Percentiles rank a stretch among this genome's conserved stretches.
Conservation (phyloP, 176 grass and related monocot species). For the Cenchrus purpureus region DNA sequence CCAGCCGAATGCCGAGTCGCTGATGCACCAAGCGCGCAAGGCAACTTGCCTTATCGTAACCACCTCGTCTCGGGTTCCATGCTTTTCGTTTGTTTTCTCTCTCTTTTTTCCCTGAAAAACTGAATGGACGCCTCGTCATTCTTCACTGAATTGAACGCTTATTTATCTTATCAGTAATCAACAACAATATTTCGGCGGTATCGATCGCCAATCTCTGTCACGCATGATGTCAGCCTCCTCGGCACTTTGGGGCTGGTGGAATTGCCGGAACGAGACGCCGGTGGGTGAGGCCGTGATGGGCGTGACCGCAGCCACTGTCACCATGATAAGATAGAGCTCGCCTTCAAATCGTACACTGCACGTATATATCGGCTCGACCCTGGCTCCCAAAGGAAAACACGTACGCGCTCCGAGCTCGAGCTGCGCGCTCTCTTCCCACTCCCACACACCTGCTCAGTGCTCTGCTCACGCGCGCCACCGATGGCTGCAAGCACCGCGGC, state of each 20-base stretch:
- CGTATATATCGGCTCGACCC: conserved; percentile 32
- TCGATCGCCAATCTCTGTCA: neutral
- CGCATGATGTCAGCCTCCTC: conserved; percentile 2
- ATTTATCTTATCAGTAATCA: neutral
- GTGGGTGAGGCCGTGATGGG: neutral
- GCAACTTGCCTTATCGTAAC: conserved; percentile 29
- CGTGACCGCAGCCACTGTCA: neutral
- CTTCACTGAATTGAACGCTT: neutral
- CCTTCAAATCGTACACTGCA: neutral
- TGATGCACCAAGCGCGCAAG: neutral
- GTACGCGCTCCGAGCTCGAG: neutral
- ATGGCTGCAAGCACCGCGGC: conserved; percentile 17
- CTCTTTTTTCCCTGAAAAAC: neutral
- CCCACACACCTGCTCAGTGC: neutral
- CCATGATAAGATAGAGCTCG: neutral
- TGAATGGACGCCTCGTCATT: conserved; percentile 8
- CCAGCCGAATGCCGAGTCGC: no score
- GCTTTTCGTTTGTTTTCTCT: neutral
- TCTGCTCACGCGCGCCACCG: neutral
- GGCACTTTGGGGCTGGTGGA: neutral
- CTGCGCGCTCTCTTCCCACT: neutral
- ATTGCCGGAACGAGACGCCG: neutral
- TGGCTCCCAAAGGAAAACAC: neutral
- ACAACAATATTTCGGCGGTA: neutral
- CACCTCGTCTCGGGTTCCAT: neutral